Base-by-base conservation (phyloP, 192 early-diverging fungal genomes). In the Podila minutissima region DNA sequence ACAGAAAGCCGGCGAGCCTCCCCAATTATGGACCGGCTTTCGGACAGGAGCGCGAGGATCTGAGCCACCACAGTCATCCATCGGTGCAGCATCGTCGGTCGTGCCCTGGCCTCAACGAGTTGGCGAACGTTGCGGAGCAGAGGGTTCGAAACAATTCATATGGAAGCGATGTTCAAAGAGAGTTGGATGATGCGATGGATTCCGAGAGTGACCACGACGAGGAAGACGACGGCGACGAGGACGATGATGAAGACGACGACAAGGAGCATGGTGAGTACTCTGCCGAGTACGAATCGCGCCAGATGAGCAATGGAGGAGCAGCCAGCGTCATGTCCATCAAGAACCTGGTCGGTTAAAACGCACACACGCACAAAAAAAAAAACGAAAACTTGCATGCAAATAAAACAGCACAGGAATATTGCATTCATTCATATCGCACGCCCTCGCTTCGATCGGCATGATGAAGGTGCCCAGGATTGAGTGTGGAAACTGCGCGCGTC, bases 271-370 rank as follows among this genome's bases (percentile, higher is more conserved):
- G 59, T 13, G 31, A 6, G 9, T 17, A 33, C 15, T 12, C 29
- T 20, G 59, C 22, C 15, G 59, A 61, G 29, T 61, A 61, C 24
- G 53, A 55, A 22, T 24, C 53, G 53, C 31, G 62, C 4, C 28
- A 38, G 19, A 35, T 20, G 32, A 35, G 28, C 35, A 63, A 33
- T 63, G 62, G 31, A 17, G 33, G 64, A 17, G 19, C 53, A 6
- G 70, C 66, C 2, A 51, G 71, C 5, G 41, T 79, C 28, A 79
- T 79, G 76, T 79, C 76, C 22, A 79, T 79, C 46, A 28, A 79
- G 59, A 72, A 67, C 55, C 32, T 79, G 37, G 74, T 76, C 12
- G 68, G 68, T 24, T 55, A 17, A 26, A 24, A 53, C 50, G 3
- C 50, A 7, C 2, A 55, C 9, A 55, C 50, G 9, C 1, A 55